Evolutionary conservation across 108 stramenopile species (phyloP).

Genomic region (Conticribra weissflogii): DNA sequence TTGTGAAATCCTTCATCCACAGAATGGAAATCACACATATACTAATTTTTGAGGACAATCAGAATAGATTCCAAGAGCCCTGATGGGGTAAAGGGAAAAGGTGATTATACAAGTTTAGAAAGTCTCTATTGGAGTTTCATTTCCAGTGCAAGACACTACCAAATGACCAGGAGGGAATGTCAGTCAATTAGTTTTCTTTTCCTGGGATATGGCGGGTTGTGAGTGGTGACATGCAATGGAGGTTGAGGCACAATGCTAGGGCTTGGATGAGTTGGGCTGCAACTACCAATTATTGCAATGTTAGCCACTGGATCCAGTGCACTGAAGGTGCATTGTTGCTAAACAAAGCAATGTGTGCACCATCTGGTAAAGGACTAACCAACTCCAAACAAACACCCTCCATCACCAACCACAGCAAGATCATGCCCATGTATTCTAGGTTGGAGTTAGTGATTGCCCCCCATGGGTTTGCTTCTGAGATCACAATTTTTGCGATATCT

Average conservation of each 20-base stretch:
- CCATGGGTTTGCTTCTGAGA: slow-evolving; percentile 22
- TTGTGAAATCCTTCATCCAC: slow-evolving; percentile 8
- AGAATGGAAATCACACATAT: slow-evolving; percentile 10
- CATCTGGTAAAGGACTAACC: too few species aligned
- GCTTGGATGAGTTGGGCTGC: slow-evolving; percentile 2
- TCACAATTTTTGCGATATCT: slow-evolving; percentile 10
- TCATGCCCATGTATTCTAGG: slow-evolving; percentile 39
- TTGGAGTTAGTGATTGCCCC: slow-evolving; percentile 47
- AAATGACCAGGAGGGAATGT: slow-evolving; percentile 22
- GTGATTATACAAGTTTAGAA: neutral
- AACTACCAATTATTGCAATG: neutral
- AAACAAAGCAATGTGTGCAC: slow-evolving; percentile 8
- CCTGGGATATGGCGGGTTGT: slow-evolving; percentile 13
- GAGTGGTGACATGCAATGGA: neutral
- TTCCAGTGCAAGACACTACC: slow-evolving; percentile 12
- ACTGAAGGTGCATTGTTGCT: slow-evolving; percentile 23
- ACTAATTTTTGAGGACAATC: neutral
- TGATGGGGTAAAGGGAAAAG: slow-evolving; percentile 11
- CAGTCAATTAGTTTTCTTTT: slow-evolving; percentile 1
- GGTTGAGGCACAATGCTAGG: neutral
- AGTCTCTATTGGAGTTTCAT: neutral
- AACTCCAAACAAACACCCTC: slow-evolving; percentile 3
- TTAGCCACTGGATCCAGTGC: slow-evolving; percentile 7
- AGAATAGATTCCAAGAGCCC: slow-evolving; percentile 10
- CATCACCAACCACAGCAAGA: slow-evolving; percentile 29